These are phyloP conservation scores for Colletotrichum paranaense DNA, from an alignment of 2,329 filamentous ascomycete species.

Conservation along the genomic window DNA sequence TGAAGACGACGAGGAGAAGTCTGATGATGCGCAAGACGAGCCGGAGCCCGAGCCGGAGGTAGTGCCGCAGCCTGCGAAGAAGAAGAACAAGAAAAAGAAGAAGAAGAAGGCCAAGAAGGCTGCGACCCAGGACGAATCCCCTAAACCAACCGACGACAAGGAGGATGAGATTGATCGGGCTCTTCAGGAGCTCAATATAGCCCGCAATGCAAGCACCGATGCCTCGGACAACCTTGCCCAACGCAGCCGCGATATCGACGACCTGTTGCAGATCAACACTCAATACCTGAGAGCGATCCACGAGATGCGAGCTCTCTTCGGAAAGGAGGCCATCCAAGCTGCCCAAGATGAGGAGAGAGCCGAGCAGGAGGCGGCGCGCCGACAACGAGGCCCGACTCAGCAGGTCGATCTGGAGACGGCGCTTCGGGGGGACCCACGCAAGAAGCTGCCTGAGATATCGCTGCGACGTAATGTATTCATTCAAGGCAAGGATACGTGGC, in stretches of 20 bases:
- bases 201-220: slow-evolving; percentile 37
- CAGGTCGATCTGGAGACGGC: slow-evolving; percentile 69
- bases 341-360: slow-evolving; percentile 62
- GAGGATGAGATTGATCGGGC: slow-evolving; percentile 68
- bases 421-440: slow-evolving; percentile 65
- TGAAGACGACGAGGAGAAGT: slow-evolving; percentile 49
- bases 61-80: slow-evolving; percentile 39
- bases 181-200: slow-evolving; percentile 60
- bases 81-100: slow-evolving; percentile 53
- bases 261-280: slow-evolving; percentile 64
- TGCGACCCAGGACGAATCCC: slow-evolving; percentile 38
- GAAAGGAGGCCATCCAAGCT: slow-evolving; percentile 66
- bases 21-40: slow-evolving; percentile 43
- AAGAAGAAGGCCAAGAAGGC: slow-evolving; percentile 49
- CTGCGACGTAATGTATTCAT: slow-evolving; percentile 85
- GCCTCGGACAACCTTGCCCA: slow-evolving; percentile 17
- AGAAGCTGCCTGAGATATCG: slow-evolving; percentile 76
- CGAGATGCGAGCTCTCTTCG: slow-evolving; percentile 81
- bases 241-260: slow-evolving; percentile 40
- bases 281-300: slow-evolving; percentile 86
- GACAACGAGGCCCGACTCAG: slow-evolving; percentile 51
- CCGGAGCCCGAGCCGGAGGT: slow-evolving; percentile 37
- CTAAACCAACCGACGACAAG: slow-evolving; percentile 38
- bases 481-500: slow-evolving; percentile 90
- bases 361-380: slow-evolving; percentile 49